Percentiles rank a stretch among this genome's conserved stretches.
phyloP scores from a whole-genome alignment of 139 green algal species.

The Microglena sp. region DNA sequence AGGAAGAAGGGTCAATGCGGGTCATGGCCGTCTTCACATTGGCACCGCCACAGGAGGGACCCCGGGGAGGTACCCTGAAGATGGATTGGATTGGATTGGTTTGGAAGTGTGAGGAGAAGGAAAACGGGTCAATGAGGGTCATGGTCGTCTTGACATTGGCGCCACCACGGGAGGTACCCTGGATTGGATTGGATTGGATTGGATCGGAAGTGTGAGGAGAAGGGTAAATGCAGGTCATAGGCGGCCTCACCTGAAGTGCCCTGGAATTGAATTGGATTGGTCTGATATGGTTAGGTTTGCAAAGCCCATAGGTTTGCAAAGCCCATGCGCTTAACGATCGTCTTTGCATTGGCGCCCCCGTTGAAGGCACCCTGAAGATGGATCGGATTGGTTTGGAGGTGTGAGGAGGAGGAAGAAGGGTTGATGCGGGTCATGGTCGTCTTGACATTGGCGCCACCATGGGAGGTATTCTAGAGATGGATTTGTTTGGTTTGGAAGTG shows the following conservation, averaged over 20 bases:
- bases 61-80: background rate
- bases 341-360: constrained; percentile 23
- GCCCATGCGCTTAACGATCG: constrained; percentile 95
- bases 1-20: constrained; percentile 59
- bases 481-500: background rate
- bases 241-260: constrained; percentile 87
- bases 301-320: constrained; percentile 10
- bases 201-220: background rate
- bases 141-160: constrained; percentile 73
- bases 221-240: constrained; percentile 63
- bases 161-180: constrained; percentile 14
- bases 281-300: background rate
- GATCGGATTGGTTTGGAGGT: background rate
- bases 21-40: constrained; percentile 80
- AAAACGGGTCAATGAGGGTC: constrained; percentile 82
- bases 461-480: constrained; percentile 5
- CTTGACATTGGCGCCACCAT: no score
- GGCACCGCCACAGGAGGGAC: constrained; percentile 13
- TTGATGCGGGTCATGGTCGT: no score
- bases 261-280: constrained; percentile 22
- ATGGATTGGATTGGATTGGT: background rate
- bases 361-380: constrained; percentile 6
- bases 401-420: background rate
- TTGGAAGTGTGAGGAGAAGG: background rate
- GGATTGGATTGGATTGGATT: constrained; percentile 15